A percentile compares a stretch with the other conserved stretches of the same genome.
Conservation (phyloP, 352 stramenopile species). For the Phytophthora sp. region DNA sequence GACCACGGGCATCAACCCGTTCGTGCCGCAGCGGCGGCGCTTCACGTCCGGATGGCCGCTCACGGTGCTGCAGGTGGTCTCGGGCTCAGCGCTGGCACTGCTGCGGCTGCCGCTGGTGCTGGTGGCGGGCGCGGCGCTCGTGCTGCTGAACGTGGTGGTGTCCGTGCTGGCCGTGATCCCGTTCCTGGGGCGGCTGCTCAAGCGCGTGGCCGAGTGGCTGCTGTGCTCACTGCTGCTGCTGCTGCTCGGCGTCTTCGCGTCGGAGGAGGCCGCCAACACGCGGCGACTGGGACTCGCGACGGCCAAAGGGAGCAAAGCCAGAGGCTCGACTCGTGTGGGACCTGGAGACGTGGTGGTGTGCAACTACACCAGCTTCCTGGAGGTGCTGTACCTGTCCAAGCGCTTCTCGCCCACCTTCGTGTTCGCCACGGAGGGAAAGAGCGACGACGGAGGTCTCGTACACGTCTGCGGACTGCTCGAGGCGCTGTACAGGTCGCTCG, state of each 20-base stretch:
- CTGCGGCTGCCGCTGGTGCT: conserved; percentile 63
- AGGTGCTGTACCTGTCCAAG: conserved; percentile 77
- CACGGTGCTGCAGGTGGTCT: conserved; percentile 49
- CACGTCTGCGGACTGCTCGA: conserved; percentile 72
- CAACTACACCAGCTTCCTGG: conserved; percentile 85
- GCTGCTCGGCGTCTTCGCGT: conserved; percentile 68
- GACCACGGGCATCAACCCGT: conserved; percentile 88
- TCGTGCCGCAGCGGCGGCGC: conserved; percentile 78
- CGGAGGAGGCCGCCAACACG: conserved; percentile 75
- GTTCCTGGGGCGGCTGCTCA: conserved; percentile 68
- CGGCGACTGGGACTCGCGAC: conserved; percentile 70
- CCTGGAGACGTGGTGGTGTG: conserved; percentile 73
- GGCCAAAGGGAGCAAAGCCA: conserved; percentile 31
- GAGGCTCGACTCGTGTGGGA: conserved; percentile 42
- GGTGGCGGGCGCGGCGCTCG: conserved; percentile 40
- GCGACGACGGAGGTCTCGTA: conserved; percentile 58
- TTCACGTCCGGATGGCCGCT: conserved; percentile 49
- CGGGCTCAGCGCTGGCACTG: conserved; percentile 52
- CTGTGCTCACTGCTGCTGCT: conserved; percentile 73
- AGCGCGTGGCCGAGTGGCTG: conserved; percentile 75
- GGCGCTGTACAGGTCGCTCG: conserved; percentile 64
- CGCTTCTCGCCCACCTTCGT: conserved; percentile 85
- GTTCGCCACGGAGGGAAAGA: conserved; percentile 56
- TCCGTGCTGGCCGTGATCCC: conserved; percentile 67
- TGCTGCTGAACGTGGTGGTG: conserved; percentile 55